Conservation (phyloP, 192 early-diverging fungal genomes). For the Spizellomyces sp. region DNA sequence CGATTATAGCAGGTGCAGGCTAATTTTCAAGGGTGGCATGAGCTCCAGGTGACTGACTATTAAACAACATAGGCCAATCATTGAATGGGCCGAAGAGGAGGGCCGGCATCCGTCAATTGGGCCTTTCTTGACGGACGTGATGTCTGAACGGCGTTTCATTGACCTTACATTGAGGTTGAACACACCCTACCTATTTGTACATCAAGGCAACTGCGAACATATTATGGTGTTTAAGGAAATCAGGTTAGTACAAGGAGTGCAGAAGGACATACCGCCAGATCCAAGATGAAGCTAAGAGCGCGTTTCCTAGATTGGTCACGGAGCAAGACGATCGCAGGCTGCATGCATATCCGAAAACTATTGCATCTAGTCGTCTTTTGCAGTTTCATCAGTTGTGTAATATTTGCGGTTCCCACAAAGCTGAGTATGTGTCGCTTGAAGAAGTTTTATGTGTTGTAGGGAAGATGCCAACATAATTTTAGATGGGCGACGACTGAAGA, state of each 20-base stretch:
- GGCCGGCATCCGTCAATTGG: slow-evolving; percentile 44
- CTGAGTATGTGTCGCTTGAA: slow-evolving; percentile 13
- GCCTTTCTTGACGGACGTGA: not conserved
- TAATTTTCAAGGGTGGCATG: not conserved
- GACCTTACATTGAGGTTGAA: slow-evolving; percentile 67
- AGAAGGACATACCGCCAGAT: not conserved
- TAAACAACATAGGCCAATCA: slow-evolving; percentile 55
- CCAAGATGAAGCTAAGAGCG: not conserved
- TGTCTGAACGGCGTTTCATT: slow-evolving; percentile 63
- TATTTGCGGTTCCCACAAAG: slow-evolving; percentile 5
- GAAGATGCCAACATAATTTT: not conserved
- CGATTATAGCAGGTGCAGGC: slow-evolving; percentile 66
- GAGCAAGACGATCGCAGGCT: not conserved
- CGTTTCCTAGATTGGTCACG: not conserved
- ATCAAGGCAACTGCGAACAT: slow-evolving; percentile 82
- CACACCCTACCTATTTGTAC: slow-evolving; percentile 71
- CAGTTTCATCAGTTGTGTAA: not conserved
- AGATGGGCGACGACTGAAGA: slow-evolving; percentile 72
- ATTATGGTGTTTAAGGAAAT: slow-evolving; percentile 67
- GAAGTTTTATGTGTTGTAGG: too few relatives aligned
- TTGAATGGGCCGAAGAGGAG: slow-evolving; percentile 68
- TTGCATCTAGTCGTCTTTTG: too few relatives aligned
- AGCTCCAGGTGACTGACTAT: not conserved
- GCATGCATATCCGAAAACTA: too few relatives aligned
- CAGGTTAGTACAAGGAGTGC: slow-evolving; percentile 51